A percentile compares a stretch with the other conserved stretches of the same genome.
These are phyloP conservation scores for Cercophora samala DNA, from an alignment of 495 filamentous ascomycete genomes.

Conservation along the genomic window DNA sequence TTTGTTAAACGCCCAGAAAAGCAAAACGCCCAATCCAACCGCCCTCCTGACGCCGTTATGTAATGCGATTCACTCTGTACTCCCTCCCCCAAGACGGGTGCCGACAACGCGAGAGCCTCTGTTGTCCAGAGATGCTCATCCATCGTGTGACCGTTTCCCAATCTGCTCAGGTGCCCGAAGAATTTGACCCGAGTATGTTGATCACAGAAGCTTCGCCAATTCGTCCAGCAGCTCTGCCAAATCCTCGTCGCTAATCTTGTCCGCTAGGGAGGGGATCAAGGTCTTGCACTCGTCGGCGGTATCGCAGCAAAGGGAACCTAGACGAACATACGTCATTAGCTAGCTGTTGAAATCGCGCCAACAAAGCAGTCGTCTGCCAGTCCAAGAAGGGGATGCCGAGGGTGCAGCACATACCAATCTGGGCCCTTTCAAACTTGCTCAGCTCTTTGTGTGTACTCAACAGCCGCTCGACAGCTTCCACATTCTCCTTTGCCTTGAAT, in stretches of 20 bases:
- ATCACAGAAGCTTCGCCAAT: constrained; percentile 65
- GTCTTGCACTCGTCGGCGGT: constrained; percentile 93
- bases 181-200: background rate
- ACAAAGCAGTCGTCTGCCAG: constrained; percentile 9
- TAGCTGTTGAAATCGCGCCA: constrained; percentile 6
- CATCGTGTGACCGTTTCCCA: background rate
- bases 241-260: constrained; percentile 85
- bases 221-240: constrained; percentile 85
- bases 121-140: background rate
- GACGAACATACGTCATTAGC: constrained; percentile 3
- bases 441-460: constrained; percentile 72
- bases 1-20: background rate
- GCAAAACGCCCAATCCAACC: background rate
- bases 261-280: constrained; percentile 81
- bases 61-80: background rate
- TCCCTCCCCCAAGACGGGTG: background rate
- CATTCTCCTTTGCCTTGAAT: constrained; percentile 91
- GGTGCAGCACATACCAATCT: constrained; percentile 68
- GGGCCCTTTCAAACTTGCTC: constrained; percentile 86
- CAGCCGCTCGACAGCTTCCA: constrained; percentile 84
- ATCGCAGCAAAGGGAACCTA: constrained; percentile 88
- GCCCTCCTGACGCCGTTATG: background rate
- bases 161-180: too few species aligned
- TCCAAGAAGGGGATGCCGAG: background rate
- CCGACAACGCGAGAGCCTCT: background rate